Base-by-base conservation (phyloP, 352 stramenopile genomes). In the Pythium guiyangense region DNA sequence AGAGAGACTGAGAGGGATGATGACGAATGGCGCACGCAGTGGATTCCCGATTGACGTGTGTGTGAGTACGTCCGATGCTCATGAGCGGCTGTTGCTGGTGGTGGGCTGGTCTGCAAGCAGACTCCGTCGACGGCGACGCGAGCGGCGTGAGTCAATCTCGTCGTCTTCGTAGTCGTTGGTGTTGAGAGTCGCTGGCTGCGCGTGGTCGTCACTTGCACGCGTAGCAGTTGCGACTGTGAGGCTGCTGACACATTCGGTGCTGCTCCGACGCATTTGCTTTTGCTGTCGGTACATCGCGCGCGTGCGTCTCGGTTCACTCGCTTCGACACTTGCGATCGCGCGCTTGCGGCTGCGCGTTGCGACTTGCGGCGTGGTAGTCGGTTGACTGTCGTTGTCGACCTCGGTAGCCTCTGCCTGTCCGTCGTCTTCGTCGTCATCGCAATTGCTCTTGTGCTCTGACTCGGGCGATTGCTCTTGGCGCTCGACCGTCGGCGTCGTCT, bases 131-230 rank as follows among this genome's bases (percentile, higher is more conserved):
- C 70, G 69, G 26, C 62, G 56, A 20, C 64, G 71, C 37, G 49
- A 65, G 67, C 64, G 63, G 53, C 61, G 56, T 44, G 67, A 67
- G 37, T 73, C 55, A 47, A 77, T 70, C 4, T 65, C 47, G 12
- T 81, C 63, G 5, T 76, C 57, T 47, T 57, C 57, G 47, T 46
- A 57, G 26, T n/a, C n/a, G n/a, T n/a, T n/a, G n/a, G n/a, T n/a
- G n/a, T 59, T 6, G 26, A 17, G 31, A 6, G 49, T 18, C 26
- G 40, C 3, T 44, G 14, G 39, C 11, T 17, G 14, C 14, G 12
- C 49, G 20, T 29, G 49, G 12, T 42, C 15, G 18, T 52, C 47
- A 17, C 14, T 44, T 8, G 18, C 14, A 18, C 18, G 15, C 4
- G 18, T 14, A 44, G 14, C n/a, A n/a, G n/a, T n/a, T n/a, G n/a